Evolutionary conservation across 345 rosid species (phyloP).

Genomic region (Salix brachista): DNA sequence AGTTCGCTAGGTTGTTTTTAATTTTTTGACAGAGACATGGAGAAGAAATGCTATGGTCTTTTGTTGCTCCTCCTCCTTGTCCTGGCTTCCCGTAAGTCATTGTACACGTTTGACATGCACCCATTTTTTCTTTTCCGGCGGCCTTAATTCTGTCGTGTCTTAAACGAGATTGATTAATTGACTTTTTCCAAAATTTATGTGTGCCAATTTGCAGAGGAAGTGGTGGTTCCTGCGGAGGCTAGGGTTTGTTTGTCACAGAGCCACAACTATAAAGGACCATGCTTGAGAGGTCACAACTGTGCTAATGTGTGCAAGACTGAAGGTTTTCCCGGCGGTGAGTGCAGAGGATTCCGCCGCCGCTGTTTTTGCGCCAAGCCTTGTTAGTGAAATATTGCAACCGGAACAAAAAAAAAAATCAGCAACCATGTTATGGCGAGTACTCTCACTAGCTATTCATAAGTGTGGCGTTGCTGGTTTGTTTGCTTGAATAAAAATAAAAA

Average conservation of each 20-base stretch:
- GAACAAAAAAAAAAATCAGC: no score
- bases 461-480: no score
- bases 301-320: slow-evolving; percentile 35
- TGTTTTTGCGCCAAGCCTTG: slow-evolving; percentile 40
- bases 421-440: no score
- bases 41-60: slow-evolving; percentile 18
- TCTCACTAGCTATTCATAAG: no score
- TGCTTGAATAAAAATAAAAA: no score
- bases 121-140: no score
- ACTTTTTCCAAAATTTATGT: background rate
- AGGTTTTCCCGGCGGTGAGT: slow-evolving; percentile 34
- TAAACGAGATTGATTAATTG: background rate
- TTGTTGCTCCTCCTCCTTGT: slow-evolving; percentile 28
- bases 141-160: background rate
- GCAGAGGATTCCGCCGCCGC: slow-evolving; percentile 31
- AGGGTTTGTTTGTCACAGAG: slow-evolving; percentile 13
- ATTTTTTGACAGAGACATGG: background rate
- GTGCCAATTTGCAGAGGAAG: slow-evolving; percentile 12
- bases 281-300: slow-evolving; percentile 28
- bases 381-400: background rate
- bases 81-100: slow-evolving; percentile 26
- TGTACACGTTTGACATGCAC: no score
- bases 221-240: slow-evolving; percentile 23
- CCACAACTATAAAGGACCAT: slow-evolving; percentile 23
- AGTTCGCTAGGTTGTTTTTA: background rate